Evolutionary conservation across 495 filamentous ascomycete genomes (phyloP).

Genomic region (Chaetomium cochliodes): DNA sequence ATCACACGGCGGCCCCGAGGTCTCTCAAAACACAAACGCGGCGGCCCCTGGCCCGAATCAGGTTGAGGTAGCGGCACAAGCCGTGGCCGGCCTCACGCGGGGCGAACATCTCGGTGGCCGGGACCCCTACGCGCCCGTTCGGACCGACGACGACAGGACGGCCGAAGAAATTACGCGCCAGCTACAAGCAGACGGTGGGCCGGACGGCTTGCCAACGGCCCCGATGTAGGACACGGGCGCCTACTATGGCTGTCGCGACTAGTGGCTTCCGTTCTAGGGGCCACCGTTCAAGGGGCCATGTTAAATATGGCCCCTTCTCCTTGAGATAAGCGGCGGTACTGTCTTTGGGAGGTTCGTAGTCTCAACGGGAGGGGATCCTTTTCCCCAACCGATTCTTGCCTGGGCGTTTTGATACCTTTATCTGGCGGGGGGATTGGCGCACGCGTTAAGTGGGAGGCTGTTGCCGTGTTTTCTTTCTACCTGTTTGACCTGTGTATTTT

Average conservation of each 20-base stretch:
- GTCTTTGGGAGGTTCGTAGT: neutral
- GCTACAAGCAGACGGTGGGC: slow-evolving; percentile 35
- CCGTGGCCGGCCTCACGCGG: slow-evolving; percentile 36
- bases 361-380: neutral
- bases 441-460: neutral
- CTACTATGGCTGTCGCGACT: neutral
- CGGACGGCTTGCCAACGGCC: slow-evolving; percentile 26
- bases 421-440: neutral
- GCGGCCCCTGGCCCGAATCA: slow-evolving; percentile 13
- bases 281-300: no score
- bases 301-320: neutral
- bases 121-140: neutral
- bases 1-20: neutral
- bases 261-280: neutral
- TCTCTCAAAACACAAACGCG: slow-evolving; percentile 12
- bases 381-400: neutral
- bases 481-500: slow-evolving; percentile 6
- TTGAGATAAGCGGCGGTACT: neutral
- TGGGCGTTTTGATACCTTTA: slow-evolving; percentile 6
- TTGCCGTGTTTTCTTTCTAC: neutral
- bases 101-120: slow-evolving; percentile 25
- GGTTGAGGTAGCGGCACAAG: slow-evolving; percentile 40
- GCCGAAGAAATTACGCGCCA: slow-evolving; percentile 44
- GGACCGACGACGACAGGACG: slow-evolving; percentile 36
- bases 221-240: slow-evolving; percentile 22